A percentile compares a stretch with the other conserved stretches of the same genome.
Evolutionary conservation across 148 eudicot species (phyloP).

Genomic region (Bassia scoparia): DNA sequence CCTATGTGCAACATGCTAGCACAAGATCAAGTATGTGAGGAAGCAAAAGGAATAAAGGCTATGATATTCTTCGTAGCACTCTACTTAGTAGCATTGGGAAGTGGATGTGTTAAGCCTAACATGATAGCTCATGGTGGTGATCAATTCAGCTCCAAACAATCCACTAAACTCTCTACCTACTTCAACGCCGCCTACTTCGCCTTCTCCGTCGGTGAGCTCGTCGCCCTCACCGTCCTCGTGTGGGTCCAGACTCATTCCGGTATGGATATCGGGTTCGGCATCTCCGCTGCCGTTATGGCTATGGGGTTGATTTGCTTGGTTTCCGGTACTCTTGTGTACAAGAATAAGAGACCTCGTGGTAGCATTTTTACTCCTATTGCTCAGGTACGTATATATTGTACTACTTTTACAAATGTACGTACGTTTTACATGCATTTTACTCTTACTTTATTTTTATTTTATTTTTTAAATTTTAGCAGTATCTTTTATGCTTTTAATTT

Average conservation of each 20-base stretch:
- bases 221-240: constrained; percentile 82
- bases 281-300: constrained; percentile 91
- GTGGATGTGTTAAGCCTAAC: constrained; percentile 96
- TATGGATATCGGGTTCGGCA: constrained; percentile 93
- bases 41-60: constrained; percentile 72
- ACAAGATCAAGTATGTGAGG: constrained; percentile 38
- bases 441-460: too few species aligned
- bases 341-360: constrained; percentile 84
- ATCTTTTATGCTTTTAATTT: too few species aligned
- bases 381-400: constrained; percentile 42
- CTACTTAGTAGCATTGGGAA: constrained; percentile 86
- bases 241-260: constrained; percentile 96
- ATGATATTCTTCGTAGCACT: constrained; percentile 76
- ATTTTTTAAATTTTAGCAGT: too few species aligned
- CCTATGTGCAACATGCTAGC: constrained; percentile 67
- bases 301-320: constrained; percentile 73
- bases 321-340: constrained; percentile 63
- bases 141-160: constrained; percentile 64
- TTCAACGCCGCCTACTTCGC: constrained; percentile 95
- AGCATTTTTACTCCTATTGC: constrained; percentile 85
- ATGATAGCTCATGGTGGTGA: constrained; percentile 98
- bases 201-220: constrained; percentile 78
- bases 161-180: constrained; percentile 76
- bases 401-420: too few species aligned
- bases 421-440: too few species aligned